Evolutionary conservation across 441 rosid species (phyloP).

Genomic region (Raphanus hybrid): DNA sequence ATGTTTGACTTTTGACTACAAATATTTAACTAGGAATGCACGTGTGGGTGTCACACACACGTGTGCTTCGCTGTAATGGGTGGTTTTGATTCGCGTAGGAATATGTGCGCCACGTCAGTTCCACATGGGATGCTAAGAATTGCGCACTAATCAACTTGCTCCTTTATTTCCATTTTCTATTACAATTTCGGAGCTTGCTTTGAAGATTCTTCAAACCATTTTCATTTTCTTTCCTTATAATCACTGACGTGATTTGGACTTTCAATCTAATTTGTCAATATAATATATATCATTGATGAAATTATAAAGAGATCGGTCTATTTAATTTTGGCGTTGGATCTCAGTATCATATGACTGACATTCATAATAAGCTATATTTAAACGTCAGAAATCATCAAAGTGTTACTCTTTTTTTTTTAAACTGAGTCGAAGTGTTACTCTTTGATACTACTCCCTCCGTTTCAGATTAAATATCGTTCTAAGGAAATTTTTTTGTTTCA

Average conservation of each 20-base stretch:
- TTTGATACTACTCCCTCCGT: not conserved
- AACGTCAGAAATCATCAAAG: slow-evolving; percentile 3
- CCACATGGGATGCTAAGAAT: slow-evolving; percentile 34
- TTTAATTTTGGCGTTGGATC: slow-evolving; percentile 37
- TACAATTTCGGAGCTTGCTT: slow-evolving; percentile 28
- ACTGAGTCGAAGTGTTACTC: no score
- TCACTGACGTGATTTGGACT: slow-evolving; percentile 7
- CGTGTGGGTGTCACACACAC: slow-evolving; percentile 33
- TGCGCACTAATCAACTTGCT: slow-evolving; percentile 27
- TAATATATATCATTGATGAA: not conserved
- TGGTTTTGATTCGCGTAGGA: slow-evolving; percentile 24
- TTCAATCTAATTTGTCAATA: not conserved
- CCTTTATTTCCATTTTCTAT: slow-evolving; percentile 19
- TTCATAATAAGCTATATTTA: slow-evolving; percentile 2
- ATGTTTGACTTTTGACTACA: slow-evolving; percentile 38
- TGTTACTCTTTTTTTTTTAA: no score
- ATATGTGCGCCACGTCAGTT: slow-evolving; percentile 41
- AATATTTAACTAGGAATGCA: slow-evolving; percentile 24
- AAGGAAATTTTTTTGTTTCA: no score
- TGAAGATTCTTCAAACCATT: slow-evolving; percentile 33
- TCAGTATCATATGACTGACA: slow-evolving; percentile 7
- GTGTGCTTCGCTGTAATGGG: slow-evolving; percentile 42
- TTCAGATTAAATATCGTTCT: no score
- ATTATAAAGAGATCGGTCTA: not conserved
- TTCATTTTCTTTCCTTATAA: slow-evolving; percentile 13